phyloP scores from a whole-genome alignment of 1,139 yeast genomes.

The Yamadazyma conglobata region DNA sequence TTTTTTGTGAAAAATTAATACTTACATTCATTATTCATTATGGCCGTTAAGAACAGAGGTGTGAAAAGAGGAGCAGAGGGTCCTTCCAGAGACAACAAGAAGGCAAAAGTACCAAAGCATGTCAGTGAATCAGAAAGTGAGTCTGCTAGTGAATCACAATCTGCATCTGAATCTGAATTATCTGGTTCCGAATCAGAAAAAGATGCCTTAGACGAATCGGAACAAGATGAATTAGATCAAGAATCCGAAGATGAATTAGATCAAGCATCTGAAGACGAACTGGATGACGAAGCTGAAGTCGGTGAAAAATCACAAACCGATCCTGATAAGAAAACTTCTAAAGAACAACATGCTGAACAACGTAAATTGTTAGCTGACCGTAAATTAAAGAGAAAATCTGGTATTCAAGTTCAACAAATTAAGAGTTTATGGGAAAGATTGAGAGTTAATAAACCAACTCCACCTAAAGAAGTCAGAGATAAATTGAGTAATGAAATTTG shows the following conservation, averaged over 20 bases:
- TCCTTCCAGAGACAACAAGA: constrained; percentile 21
- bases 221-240: constrained; percentile 23
- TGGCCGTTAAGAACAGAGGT: constrained; percentile 30
- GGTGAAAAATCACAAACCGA: constrained; percentile 21
- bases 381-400: constrained; percentile 82
- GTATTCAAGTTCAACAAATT: constrained; percentile 79
- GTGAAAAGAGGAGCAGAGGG: constrained; percentile 30
- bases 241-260: constrained; percentile 19
- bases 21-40: constrained; percentile 3
- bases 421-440: constrained; percentile 89
- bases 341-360: constrained; percentile 81
- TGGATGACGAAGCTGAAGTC: constrained; percentile 15
- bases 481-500: constrained; percentile 82
- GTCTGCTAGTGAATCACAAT: constrained; percentile 1
- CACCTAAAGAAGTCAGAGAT: constrained; percentile 74
- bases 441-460: constrained; percentile 80
- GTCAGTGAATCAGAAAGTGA: constrained; percentile 16
- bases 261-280: constrained; percentile 17
- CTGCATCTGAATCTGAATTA: constrained; percentile 3
- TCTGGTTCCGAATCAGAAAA: constrained; percentile 15
- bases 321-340: constrained; percentile 50
- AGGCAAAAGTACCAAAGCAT: constrained; percentile 21
- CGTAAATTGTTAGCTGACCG: constrained; percentile 75
- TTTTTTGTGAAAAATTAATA: constrained; percentile 2
- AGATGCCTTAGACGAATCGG: constrained; percentile 19